Evolutionary conservation across 2,329 filamentous ascomycete species (phyloP), one percentile per base, ranked within the genome.

Genomic region (Xylaria sp.): DNA sequence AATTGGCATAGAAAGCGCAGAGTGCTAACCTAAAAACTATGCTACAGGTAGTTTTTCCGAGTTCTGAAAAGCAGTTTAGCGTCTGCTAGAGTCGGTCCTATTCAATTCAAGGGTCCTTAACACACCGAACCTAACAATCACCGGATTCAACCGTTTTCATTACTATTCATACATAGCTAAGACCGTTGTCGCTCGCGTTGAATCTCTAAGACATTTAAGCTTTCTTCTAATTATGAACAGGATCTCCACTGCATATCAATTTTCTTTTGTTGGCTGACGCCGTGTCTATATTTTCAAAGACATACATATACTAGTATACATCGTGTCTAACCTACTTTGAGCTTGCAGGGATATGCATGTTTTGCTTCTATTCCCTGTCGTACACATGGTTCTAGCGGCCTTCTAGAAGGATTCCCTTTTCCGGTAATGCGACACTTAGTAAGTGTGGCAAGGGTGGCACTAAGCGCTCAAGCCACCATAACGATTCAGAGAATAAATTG

Each of bases 381-480:
- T 17, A 63, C 68, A 71, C 65, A 70, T 72, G 65, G 54, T 72
- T 72, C 70, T 71, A 72, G 70, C 59, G 70, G 42, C 56, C 57
- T 72, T 72, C 70, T 33, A 72, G 70, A 72, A 72, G 20, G 49
- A 44, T 46, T 63, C 48, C 56, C 26, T 36, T 59, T 63, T 42
- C 31, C 6, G 1, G 11, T 4, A 23, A 42, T 46, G 59, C 40
- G 49, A 49, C 49, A 48, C 36, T 49, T 3, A 15, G 11, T 42
- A 57, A 46, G 38, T 63, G 58, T 59, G 65, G 60, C 64, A 49
- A 42, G 38, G 28, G 40, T 7, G 6, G 11, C 26, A 4, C 28
- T 13, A 11, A 36, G 44, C n/a, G 40, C 38, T 38, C 59, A 46
- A 64, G 64, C 67, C 59, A 66, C 61, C 4, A 11, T 68, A 15